Base-by-base conservation (phyloP, 129 eudicot species). In the Flaveria robusta region DNA sequence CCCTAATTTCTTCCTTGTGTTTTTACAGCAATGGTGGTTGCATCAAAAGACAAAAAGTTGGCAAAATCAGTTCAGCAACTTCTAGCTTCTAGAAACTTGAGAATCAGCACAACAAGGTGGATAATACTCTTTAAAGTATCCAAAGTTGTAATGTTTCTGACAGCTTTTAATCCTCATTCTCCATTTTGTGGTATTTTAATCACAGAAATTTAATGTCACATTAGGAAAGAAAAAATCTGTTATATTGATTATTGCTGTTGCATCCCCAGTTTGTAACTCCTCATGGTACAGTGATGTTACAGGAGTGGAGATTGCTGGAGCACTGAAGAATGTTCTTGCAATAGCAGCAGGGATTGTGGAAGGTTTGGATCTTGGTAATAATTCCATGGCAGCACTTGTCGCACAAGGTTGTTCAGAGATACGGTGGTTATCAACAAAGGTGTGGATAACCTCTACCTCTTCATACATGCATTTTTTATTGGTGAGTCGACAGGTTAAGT, bases 261-360 rank as follows among this genome's bases (percentile, higher is more conserved):
- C 20, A 78, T 73, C 59, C 74, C 47, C 81, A 43, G 42, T 83
- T 81, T 74, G 81, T 89, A 85, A 87, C 85, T 68, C 84, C 87
- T 85, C 90, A 85, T 88, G 85, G 81, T 64, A 81, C 91, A 93
- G 98, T 88, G 98, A 93, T 90, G 98, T 93, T 79, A 88, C 96
- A 86, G 98, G 98, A 86, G 98, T 93, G 80, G 98, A 93, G 87
- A 93, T 93, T 78, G 97, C 97, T 43, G 98, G 98, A 84, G 98
- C 98, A 22, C 85, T 93, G 51, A 93, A 93, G 84, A 93, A 93
- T 74, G 97, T 93, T 24, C 89, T 93, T 55, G 98, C 98, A 41
- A 93, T 93, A 80, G 98, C 98, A 70, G 98, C 98, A 51, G 98
- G 98, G 72, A 93, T 93, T 66, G 97, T 93, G 66, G 98, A 88